Base-by-base conservation (phyloP, 2,329 filamentous ascomycete genomes). In the Botrytis fabae region DNA sequence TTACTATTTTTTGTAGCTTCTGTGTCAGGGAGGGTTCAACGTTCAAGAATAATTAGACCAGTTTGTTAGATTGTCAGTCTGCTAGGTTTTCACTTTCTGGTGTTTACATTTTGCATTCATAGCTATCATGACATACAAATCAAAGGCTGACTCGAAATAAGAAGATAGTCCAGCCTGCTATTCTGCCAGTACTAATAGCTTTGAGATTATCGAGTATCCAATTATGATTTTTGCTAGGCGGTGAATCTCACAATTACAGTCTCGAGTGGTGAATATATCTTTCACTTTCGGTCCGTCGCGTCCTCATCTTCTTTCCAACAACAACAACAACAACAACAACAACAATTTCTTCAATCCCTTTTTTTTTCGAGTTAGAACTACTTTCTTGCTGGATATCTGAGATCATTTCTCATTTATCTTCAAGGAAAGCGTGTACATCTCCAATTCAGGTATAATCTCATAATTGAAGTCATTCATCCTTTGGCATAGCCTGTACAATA, bases 341-440 rank as follows among this genome's bases (percentile, higher is more conserved):
- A 65, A 65, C 22, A 65, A 38, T 42, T 18, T 59, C n/a, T 57
- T 18, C 46, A n/a, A 54, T 68, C 10, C 38, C 14, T 28, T 1
- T 40, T 28, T 28, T 28, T 38, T 68, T 44, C 5, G 22, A 69
- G 65, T 69, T 57, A 6, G 65, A 57, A 69, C 48, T 69, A 40
- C n/a, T 44, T 69, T 57, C 48, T 42, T 32, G 38, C 1, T 25
- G 1, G 48, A 32, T 16, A 25, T 42, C 28, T 22, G 48, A 59
- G 48, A 59, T 25, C 9, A 4, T 42, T 20, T 57, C 48, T 57
- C 38, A 57, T 32, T 7, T 25, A 10, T 2, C 65, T 16, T 57
- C 48, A 42, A 57, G 48, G 16, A 25, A 42, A 32, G 2, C 32
- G 0, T 28, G 25, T 1, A 57, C 5, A 57, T 32, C 18, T 42